These are phyloP conservation scores for Penicillium samsonianum DNA, from an alignment of 495 filamentous ascomycete genomes.

Conservation along the genomic window DNA sequence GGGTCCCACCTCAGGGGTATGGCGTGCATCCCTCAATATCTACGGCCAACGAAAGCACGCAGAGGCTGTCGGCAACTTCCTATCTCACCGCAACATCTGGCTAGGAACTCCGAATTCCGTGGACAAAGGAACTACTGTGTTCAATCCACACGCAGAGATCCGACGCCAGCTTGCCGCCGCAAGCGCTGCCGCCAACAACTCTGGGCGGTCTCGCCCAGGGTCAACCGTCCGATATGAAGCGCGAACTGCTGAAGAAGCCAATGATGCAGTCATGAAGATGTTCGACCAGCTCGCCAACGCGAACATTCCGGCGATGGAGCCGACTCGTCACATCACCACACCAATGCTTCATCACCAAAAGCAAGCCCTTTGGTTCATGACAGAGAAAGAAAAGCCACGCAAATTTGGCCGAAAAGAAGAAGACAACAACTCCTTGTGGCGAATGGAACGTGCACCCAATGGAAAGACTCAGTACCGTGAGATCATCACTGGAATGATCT, in stretches of 20 bases:
- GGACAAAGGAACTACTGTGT: constrained; percentile 62
- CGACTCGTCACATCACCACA: constrained; percentile 61
- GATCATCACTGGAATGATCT: constrained; percentile 74
- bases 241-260: constrained; percentile 80
- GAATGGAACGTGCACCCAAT: constrained; percentile 49
- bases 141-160: constrained; percentile 66
- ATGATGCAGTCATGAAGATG: constrained; percentile 78
- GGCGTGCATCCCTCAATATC: constrained; percentile 67
- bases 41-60: constrained; percentile 75
- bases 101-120: constrained; percentile 63
- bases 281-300: constrained; percentile 77
- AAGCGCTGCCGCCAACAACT: constrained; percentile 20
- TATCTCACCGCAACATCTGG: constrained; percentile 64
- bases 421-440: constrained; percentile 74
- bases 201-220: constrained; percentile 27
- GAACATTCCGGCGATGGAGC: constrained; percentile 77
- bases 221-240: constrained; percentile 45
- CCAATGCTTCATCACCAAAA: constrained; percentile 83
- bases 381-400: constrained; percentile 68
- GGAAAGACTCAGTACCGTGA: constrained; percentile 69
- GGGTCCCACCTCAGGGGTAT: constrained; percentile 49
- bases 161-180: constrained; percentile 38
- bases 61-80: constrained; percentile 60
- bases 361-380: constrained; percentile 89
- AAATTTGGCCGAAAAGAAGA: constrained; percentile 56